Evolutionary conservation across 805 yeast species (phyloP), one percentile per base, ranked within the genome.

Genomic region (Candida mattraensis): DNA sequence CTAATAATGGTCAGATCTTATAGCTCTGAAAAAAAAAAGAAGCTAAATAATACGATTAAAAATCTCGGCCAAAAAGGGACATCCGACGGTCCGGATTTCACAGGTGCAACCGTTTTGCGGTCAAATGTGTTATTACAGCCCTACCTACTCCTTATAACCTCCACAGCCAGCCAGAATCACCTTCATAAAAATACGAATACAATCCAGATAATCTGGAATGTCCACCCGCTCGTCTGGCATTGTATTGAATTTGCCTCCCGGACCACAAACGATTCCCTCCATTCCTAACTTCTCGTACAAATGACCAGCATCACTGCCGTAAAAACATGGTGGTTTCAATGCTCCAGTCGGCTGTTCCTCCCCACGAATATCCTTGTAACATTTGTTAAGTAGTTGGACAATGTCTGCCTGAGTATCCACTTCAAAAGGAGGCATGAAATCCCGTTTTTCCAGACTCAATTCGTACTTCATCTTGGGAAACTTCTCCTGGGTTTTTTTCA

Each of bases 241-340:
- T 6, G 55, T 51, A 35, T 51, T 51, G 31, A 34, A 49, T 25
- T 51, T 51, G 9, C 56, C 56, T 26, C 56, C 56, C 3, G 56
- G 56, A 5, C 56, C 56, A 36, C 53, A 49, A 15, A 51, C 56
- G 15, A 51, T 37, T 13, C 56, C 56, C 31, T 51, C 47, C 50
- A 51, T 37, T 15, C 41, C 46, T 11, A 51, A 38, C 33, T 51
- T 48, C 33, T 51, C 50, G 22, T 51, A 51, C 14, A 51, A 33
- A 27, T 48, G 53, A 18, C 56, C 56, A 8, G 56, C 54, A 38
- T 49, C 56, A 33, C 53, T 47, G 5, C 56, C 56, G 31, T 51
- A 51, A 28, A 47, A 51, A 28, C 56, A 51, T 19, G 56, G 56
- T 5, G 56, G 56, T 21, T 45, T 49, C 23, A 51, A 28, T 4